These are phyloP conservation scores for Tilletia indica DNA, from an alignment of 1,284 basidiomycete genomes.

Conservation along the genomic window DNA sequence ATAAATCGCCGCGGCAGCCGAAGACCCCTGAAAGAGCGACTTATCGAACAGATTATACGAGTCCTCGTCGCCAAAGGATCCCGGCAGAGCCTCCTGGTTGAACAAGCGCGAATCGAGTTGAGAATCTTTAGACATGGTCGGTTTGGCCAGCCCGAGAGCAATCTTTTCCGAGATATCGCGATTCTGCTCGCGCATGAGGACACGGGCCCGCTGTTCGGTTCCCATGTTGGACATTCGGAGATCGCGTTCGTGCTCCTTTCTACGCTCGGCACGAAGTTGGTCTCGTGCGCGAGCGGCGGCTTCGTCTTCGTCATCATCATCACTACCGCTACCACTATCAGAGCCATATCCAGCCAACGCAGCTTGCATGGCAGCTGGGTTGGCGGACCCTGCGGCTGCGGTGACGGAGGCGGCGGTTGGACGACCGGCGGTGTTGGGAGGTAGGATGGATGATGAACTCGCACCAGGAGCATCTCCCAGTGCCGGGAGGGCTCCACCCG, in stretches of 20 bases:
- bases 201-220: slow-evolving; percentile 88
- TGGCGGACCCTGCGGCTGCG: slow-evolving; percentile 27
- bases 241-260: slow-evolving; percentile 89
- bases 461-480: slow-evolving; percentile 21
- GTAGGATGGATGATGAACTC: background rate
- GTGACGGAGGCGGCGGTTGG: slow-evolving; percentile 15
- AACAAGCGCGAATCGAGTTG: slow-evolving; percentile 96
- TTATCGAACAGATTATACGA: slow-evolving; percentile 90
- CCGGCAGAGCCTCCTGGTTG: slow-evolving; percentile 83
- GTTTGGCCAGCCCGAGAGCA: slow-evolving; percentile 93
- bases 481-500: slow-evolving; percentile 61
- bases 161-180: slow-evolving; percentile 99
- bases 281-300: slow-evolving; percentile 82
- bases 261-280: slow-evolving; percentile 84
- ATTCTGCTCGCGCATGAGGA: slow-evolving; percentile 88
- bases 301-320: slow-evolving; percentile 65
- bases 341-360: slow-evolving; percentile 72
- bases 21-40: slow-evolving; percentile 91
- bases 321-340: slow-evolving; percentile 5
- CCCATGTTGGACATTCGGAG: slow-evolving; percentile 99
- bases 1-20: slow-evolving; percentile 95
- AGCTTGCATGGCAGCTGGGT: slow-evolving; percentile 65
- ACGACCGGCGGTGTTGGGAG: background rate
- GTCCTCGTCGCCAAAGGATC: slow-evolving; percentile 84
- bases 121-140: slow-evolving; percentile 79